Conservation (phyloP, 2,329 filamentous ascomycete genomes). For the Aspergillus aculeatus region DNA sequence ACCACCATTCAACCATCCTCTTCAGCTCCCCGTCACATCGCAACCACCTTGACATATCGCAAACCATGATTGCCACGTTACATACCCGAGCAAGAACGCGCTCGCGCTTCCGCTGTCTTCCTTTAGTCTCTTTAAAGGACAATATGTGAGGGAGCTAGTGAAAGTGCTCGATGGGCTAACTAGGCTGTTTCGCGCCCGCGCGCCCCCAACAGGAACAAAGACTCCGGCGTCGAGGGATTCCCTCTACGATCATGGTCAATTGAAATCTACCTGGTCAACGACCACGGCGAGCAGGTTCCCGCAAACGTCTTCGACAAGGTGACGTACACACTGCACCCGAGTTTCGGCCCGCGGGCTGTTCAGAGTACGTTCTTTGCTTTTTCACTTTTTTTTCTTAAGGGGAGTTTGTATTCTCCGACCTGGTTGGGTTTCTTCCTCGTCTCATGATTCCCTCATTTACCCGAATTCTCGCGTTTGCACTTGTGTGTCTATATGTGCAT, state of each 20-base stretch:
- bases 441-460: neutral
- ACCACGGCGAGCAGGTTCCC: constrained; percentile 78
- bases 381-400: too few species aligned
- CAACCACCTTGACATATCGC: neutral
- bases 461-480: too few species aligned
- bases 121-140: neutral
- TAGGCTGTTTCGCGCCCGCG: constrained; percentile 12
- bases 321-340: constrained; percentile 88
- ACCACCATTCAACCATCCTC: neutral
- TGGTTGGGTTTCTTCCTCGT: neutral
- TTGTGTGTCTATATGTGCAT: too few species aligned
- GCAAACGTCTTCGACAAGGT: constrained; percentile 89
- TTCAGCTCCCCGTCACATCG: constrained; percentile 7
- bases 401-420: neutral
- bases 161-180: neutral
- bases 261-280: constrained; percentile 78
- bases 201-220: constrained; percentile 62
- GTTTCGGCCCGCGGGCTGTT: constrained; percentile 75
- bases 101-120: constrained; percentile 8
- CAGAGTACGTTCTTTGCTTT: constrained; percentile 65
- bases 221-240: constrained; percentile 78
- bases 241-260: constrained; percentile 93
- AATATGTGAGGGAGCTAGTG: neutral
- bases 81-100: neutral
- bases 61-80: neutral